phyloP scores from a whole-genome alignment of 495 filamentous ascomycete genomes.

The Neurospora hispaniola region DNA sequence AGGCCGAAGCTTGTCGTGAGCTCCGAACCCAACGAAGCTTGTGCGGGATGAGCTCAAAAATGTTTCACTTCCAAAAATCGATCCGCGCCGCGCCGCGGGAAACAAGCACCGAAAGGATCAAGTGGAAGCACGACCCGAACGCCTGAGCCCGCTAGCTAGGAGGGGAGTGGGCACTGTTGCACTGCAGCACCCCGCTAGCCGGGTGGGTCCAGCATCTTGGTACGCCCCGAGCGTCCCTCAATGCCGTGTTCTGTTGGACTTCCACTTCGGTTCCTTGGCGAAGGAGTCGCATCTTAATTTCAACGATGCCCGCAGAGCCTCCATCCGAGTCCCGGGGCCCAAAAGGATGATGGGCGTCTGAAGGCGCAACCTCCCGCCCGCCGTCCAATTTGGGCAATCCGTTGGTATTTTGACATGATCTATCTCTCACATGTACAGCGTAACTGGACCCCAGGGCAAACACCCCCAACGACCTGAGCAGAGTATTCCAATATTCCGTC shows the following conservation, averaged over 20 bases:
- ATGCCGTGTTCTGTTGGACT: neutral
- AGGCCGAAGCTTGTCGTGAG: neutral
- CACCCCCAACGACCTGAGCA: conserved; percentile 4
- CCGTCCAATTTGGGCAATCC: neutral
- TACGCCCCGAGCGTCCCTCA: neutral
- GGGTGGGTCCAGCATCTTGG: neutral
- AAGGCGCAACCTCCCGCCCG: neutral
- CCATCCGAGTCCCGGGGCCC: neutral
- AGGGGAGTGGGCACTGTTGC: neutral
- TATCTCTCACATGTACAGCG: conserved; percentile 10
- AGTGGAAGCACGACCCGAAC: neutral
- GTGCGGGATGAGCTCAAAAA: neutral
- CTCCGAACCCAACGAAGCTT: neutral
- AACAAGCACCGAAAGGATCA: neutral
- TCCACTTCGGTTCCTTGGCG: neutral
- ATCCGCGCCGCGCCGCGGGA: neutral
- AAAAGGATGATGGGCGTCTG: neutral
- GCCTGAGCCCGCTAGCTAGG: neutral
- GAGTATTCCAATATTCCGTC: neutral
- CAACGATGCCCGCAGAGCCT: neutral
- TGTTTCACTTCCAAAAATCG: neutral
- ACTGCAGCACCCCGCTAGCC: neutral
- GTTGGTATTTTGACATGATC: neutral
- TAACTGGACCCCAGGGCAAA: conserved; percentile 9
- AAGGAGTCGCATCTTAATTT: neutral